Conservation (phyloP, 768 basidiomycete genomes). For the Lentinula sp. region DNA sequence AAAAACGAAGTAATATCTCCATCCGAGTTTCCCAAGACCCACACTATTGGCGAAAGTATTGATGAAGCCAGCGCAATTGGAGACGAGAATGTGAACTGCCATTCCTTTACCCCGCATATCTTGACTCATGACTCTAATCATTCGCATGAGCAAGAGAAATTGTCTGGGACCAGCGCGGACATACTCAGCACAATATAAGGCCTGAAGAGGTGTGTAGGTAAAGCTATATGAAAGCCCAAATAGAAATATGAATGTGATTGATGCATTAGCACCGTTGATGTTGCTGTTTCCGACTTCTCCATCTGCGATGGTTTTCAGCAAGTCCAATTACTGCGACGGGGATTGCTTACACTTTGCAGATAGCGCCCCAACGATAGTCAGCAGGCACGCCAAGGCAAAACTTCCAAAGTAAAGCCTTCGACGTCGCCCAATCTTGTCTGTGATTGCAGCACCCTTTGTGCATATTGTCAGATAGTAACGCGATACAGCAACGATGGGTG, state of each 20-base stretch:
- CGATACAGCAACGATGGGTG: background rate
- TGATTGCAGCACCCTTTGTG: constrained; percentile 14
- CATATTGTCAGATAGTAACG: background rate
- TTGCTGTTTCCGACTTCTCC: constrained; percentile 15
- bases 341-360: constrained; percentile 14
- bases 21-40: constrained; percentile 15
- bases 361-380: constrained; percentile 16
- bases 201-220: constrained; percentile 20
- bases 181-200: constrained; percentile 20
- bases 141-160: background rate
- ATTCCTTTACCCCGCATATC: constrained; percentile 22
- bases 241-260: constrained; percentile 19
- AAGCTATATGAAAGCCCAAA: constrained; percentile 20
- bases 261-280: constrained; percentile 17
- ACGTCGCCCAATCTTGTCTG: constrained; percentile 17
- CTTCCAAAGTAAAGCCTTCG: constrained; percentile 17
- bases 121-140: constrained; percentile 17
- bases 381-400: constrained; percentile 14
- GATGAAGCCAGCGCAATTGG: constrained; percentile 20
- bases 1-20: constrained; percentile 22
- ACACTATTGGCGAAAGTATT: constrained; percentile 21
- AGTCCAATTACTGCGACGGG: background rate
- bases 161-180: background rate
- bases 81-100: constrained; percentile 21
- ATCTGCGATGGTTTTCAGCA: constrained; percentile 4